Conservation (phyloP, 768 basidiomycete genomes). For the Dictyophora rubrovolvata region DNA sequence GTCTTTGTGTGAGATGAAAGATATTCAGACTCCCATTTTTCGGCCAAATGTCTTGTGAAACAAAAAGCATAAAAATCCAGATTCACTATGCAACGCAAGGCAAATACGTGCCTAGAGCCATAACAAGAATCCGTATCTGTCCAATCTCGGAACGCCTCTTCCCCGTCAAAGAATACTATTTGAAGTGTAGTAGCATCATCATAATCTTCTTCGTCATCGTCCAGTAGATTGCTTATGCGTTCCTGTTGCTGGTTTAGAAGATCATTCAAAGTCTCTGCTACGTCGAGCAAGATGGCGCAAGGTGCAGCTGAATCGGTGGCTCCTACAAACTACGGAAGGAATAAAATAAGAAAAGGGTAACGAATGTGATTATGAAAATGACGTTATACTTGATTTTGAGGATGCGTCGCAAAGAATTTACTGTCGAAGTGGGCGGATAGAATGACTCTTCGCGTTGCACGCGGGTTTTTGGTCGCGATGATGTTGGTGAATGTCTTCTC, state of each 20-base stretch:
- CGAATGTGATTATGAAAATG: background rate
- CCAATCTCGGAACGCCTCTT: constrained; percentile 92
- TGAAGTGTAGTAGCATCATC: constrained; percentile 79
- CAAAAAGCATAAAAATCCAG: background rate
- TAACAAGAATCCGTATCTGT: constrained; percentile 85
- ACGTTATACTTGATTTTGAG: constrained; percentile 59
- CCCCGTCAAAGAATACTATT: constrained; percentile 93
- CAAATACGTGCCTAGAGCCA: constrained; percentile 67
- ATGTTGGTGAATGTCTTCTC: constrained; percentile 75
- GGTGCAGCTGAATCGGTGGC: constrained; percentile 96
- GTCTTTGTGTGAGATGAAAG: constrained; percentile 44
- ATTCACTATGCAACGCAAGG: background rate
- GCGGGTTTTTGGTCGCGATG: constrained; percentile 91
- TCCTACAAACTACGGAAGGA: constrained; percentile 71
- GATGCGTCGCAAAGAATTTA: constrained; percentile 69
- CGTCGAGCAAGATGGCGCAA: constrained; percentile 87
- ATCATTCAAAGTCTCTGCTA: constrained; percentile 74
- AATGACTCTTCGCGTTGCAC: constrained; percentile 68
- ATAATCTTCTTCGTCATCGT: constrained; percentile 56
- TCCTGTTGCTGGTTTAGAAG: constrained; percentile 53
- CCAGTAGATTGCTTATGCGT: constrained; percentile 39
- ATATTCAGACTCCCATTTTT: constrained; percentile 70
- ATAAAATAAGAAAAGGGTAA: constrained; percentile 3
- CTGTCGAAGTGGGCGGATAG: constrained; percentile 93
- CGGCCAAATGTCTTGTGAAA: constrained; percentile 66